A percentile compares a stretch with the other conserved stretches of the same genome.
These are phyloP conservation scores for Theobroma cacao DNA, from an alignment of 345 rosid genomes.

Conservation along the genomic window DNA sequence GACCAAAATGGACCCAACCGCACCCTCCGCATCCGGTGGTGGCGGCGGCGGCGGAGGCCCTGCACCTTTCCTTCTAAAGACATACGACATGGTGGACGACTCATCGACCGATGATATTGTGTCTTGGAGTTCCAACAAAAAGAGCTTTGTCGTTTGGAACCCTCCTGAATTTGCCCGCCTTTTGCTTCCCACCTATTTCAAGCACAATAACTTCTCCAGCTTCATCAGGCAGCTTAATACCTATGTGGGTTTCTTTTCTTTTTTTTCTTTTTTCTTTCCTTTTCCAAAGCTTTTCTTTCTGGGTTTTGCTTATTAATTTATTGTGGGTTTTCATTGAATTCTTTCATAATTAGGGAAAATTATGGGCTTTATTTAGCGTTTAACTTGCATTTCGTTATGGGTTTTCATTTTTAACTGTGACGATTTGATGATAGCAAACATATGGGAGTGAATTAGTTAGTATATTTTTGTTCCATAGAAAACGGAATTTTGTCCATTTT, in stretches of 20 bases:
- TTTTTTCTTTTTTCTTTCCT: neutral
- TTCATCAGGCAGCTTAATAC: conserved; percentile 79
- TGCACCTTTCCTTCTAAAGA: conserved; percentile 80
- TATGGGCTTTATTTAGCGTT: neutral
- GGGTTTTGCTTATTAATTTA: neutral
- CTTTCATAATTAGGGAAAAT: neutral
- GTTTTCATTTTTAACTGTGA: neutral
- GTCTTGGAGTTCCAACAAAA: conserved; percentile 68
- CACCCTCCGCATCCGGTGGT: conserved; percentile 15
- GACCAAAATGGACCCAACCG: neutral
- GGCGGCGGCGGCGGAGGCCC: conserved; percentile 66
- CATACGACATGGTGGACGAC: conserved; percentile 93
- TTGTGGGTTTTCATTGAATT: neutral
- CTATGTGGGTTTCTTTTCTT: conserved; percentile 41
- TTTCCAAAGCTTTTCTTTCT: neutral
- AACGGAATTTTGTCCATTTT: neutral
- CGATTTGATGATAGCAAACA: neutral
- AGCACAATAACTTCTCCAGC: conserved; percentile 94
- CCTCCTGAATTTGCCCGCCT: conserved; percentile 80
- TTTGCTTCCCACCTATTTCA: conserved; percentile 85
- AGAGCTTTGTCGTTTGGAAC: conserved; percentile 92
- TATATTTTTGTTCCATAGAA: neutral
- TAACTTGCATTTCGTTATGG: neutral
- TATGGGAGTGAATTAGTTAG: neutral
- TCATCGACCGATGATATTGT: conserved; percentile 74